A percentile compares a stretch with the other conserved stretches of the same genome.
phyloP scores from a whole-genome alignment of 1,284 basidiomycete species.

The Apiotrichum gracile region DNA sequence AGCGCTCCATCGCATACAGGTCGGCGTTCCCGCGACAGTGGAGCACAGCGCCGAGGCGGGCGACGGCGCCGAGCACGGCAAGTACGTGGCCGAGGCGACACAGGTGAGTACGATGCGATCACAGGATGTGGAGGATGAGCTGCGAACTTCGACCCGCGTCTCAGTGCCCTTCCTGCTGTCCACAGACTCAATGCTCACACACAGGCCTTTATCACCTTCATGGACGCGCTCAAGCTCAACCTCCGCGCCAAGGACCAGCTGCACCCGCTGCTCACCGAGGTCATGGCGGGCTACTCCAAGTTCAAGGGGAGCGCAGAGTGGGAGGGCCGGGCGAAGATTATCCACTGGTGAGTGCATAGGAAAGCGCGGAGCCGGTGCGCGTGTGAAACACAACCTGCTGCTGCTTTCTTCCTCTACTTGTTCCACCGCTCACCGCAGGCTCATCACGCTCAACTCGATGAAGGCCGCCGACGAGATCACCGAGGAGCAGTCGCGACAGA shows the following conservation, averaged over 20 bases:
- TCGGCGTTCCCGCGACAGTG: conserved; percentile 93
- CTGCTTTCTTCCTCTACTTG: too few relatives aligned
- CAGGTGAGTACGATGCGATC: conserved; percentile 55
- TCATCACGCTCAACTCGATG: conserved; percentile 94
- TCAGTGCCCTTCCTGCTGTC: background rate
- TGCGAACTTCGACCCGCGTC: background rate
- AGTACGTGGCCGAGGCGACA: conserved; percentile 98
- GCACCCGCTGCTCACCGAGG: conserved; percentile 87
- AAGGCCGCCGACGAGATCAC: conserved; percentile 93
- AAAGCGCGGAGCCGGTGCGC: background rate
- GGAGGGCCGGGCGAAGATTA: conserved; percentile 88
- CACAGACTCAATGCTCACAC: background rate
- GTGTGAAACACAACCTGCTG: background rate
- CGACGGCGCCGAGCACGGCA: conserved; percentile 75
- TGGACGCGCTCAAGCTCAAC: conserved; percentile 91
- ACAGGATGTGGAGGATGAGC: background rate
- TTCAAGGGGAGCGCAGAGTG: conserved; percentile 91
- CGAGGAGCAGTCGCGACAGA: conserved; percentile 88
- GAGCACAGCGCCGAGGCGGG: conserved; percentile 75
- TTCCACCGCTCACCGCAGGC: conserved; percentile 54
- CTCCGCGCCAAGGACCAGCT: conserved; percentile 94
- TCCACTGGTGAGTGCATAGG: conserved; percentile 81
- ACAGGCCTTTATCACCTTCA: conserved; percentile 96
- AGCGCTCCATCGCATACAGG: conserved; percentile 78
- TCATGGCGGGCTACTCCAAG: conserved; percentile 84